Base-by-base conservation (phyloP, 208 protist genomes). In the Crithidia fasciculata region DNA sequence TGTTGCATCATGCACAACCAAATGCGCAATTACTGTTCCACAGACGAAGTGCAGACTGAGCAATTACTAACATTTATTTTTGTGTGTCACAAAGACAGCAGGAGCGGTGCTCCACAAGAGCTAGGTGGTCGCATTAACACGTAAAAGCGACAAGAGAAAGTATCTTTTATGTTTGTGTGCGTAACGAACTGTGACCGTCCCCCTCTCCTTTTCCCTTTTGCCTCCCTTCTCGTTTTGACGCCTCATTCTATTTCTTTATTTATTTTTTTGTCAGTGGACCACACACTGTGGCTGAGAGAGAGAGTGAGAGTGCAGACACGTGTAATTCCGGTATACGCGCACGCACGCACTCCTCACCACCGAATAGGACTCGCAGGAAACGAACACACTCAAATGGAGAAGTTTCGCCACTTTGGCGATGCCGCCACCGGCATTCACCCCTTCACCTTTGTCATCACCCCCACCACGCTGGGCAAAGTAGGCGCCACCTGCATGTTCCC, bases 371-470 rank as follows among this genome's bases (percentile, higher is more conserved):
- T 1, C 28, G 28, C 28, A 28, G 28, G 1, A 28, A 28, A 28
- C 0, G 1, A 28, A 28, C 28, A 28, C 28, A 28, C 28, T 28
- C 43, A 5, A 41, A 94, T 95, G 90, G 90, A 95, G 63, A 95
- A 95, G 80, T 95, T 87, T 60, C 75, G 87, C 53, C 83, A 86
- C 63, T 95, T 88, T 40, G 84, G 72, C 15, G 90, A 95, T 74
- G 88, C 86, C 71, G 70, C 86, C 4, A 93, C 85, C n/a, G 91
- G 91, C 58, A 88, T 95, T 44, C 84, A 95, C 60, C 91, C 91
- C 71, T 95, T 93, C 76, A 83, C 81, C 43, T 52, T 78, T 28
- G 65, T 81, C 18, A 72, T 80, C 52, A 59, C 80, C 39, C 87
- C 90, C 12, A 87, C 82, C 37, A 73, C 69, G 5, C 8, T 77